Percentiles rank a stretch among this genome's conserved stretches.
Evolutionary conservation across 257 asterid genomes (phyloP).

Genomic region (Nicotiana undulata): DNA sequence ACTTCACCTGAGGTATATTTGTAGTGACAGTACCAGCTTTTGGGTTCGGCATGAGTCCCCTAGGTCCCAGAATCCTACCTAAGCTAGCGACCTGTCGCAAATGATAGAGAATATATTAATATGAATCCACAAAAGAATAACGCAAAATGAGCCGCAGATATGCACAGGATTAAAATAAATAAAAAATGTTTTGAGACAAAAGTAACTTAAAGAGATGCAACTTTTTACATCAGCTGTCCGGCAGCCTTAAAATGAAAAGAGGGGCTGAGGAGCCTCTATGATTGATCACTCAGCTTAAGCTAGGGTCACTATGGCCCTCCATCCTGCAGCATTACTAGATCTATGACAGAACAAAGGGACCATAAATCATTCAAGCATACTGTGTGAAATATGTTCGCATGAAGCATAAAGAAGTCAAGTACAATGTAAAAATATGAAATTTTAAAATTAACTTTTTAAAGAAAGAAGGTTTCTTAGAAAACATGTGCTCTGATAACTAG

Average conservation of each 20-base stretch:
- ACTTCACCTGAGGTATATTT: slow-evolving; percentile 86
- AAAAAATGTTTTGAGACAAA: neutral
- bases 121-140: neutral
- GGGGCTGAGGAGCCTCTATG: neutral
- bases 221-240: neutral
- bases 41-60: slow-evolving; percentile 98
- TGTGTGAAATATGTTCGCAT: neutral
- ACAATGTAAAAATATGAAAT: neutral
- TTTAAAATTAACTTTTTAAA: neutral
- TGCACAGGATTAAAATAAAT: neutral
- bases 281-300: neutral
- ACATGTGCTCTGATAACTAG: neutral
- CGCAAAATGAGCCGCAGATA: neutral
- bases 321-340: neutral
- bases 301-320: neutral
- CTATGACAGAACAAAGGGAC: neutral
- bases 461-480: neutral
- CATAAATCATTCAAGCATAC: neutral
- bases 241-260: neutral
- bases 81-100: slow-evolving; percentile 74
- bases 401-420: neutral
- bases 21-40: slow-evolving; percentile 97
- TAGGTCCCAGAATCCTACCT: slow-evolving; percentile 87
- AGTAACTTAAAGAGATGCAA: neutral
- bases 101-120: slow-evolving; percentile 2